Evolutionary conservation across 306 rosid species (phyloP).

Genomic region (Citrullus mucosospermus): DNA sequence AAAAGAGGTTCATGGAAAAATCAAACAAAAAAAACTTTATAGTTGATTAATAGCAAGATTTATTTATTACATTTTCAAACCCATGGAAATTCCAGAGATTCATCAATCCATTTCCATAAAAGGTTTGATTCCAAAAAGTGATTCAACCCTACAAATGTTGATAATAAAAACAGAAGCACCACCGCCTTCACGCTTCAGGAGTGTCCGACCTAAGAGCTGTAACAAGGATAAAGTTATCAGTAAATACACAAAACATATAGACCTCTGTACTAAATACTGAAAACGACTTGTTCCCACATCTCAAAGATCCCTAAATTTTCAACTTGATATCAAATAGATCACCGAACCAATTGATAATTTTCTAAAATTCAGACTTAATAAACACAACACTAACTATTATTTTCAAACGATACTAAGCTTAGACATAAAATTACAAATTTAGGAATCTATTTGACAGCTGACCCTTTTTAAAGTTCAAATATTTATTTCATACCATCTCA

Average conservation of each 20-base stretch:
- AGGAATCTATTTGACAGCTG: background rate
- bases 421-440: background rate
- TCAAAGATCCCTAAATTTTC: no score
- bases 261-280: no score
- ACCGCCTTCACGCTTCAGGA: constrained; percentile 18
- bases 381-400: no score
- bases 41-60: background rate
- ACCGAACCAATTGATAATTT: background rate
- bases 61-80: constrained; percentile 15
- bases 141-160: background rate
- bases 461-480: no score
- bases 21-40: background rate
- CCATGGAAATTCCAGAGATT: background rate
- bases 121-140: background rate
- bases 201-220: constrained; percentile 43
- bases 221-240: background rate
- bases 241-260: background rate
- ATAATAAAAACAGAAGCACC: background rate
- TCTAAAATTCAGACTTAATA: no score
- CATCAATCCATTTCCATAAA: background rate
- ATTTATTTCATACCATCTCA: no score
- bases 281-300: no score
- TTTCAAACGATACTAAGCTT: background rate
- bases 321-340: background rate
- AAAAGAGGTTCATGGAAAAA: background rate